A percentile compares a stretch with the other conserved stretches of the same genome.
Evolutionary conservation across 2,329 filamentous ascomycete genomes (phyloP).

Genomic region (Aurifilum marmelostoma): DNA sequence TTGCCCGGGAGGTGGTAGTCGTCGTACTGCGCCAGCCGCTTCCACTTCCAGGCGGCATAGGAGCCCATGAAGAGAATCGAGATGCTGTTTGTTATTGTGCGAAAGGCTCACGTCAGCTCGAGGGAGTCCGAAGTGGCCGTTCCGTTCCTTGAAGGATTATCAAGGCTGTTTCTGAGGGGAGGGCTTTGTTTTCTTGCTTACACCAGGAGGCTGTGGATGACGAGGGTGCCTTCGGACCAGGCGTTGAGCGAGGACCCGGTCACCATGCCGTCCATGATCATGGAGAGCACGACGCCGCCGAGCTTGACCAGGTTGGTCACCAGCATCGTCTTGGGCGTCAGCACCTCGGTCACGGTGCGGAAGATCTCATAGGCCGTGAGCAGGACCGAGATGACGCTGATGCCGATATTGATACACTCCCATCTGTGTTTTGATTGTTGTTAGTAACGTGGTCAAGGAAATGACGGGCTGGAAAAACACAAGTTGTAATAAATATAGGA

Average conservation of each 20-base stretch:
- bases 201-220: constrained; percentile 53
- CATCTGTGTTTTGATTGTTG: constrained; percentile 46
- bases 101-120: constrained; percentile 19
- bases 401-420: constrained; percentile 55
- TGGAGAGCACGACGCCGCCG: constrained; percentile 48
- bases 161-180: too few relatives aligned
- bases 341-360: constrained; percentile 50
- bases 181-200: constrained; percentile 44
- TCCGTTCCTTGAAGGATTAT: too few relatives aligned
- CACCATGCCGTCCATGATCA: constrained; percentile 57
- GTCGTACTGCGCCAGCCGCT: constrained; percentile 52
- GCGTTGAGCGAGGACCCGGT: constrained; percentile 47
- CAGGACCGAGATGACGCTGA: constrained; percentile 51
- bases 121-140: background rate
- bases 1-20: constrained; percentile 55
- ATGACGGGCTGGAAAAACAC: background rate
- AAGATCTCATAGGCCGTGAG: constrained; percentile 53
- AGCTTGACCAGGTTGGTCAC: constrained; percentile 56
- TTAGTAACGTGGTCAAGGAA: background rate
- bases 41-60: constrained; percentile 53
- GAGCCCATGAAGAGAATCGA: constrained; percentile 47
- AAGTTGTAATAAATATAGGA: constrained; percentile 27
- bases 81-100: constrained; percentile 38
- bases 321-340: constrained; percentile 60
- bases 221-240: constrained; percentile 54